These are phyloP conservation scores for Phytophthora foliorum DNA, from an alignment of 352 stramenopile species.

Conservation along the genomic window DNA sequence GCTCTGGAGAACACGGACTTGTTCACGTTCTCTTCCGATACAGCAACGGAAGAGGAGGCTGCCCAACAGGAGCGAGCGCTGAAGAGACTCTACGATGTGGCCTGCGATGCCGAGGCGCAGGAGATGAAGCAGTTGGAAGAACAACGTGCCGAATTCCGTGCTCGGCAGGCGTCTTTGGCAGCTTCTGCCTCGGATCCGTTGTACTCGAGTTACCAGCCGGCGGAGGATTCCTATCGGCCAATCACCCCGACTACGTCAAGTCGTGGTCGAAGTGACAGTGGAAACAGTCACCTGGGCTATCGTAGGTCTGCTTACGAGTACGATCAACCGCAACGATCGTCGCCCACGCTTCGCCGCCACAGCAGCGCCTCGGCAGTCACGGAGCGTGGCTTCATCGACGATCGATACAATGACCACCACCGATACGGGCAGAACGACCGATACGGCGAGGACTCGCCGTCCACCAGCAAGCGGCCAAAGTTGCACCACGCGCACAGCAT, in stretches of 20 bases:
- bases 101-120: slow-evolving; percentile 58
- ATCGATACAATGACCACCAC: slow-evolving; percentile 41
- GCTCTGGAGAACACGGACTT: slow-evolving; percentile 53
- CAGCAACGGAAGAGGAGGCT: slow-evolving; percentile 41
- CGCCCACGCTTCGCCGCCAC: slow-evolving; percentile 54
- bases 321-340: slow-evolving; percentile 24
- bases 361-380: slow-evolving; percentile 47
- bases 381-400: slow-evolving; percentile 28
- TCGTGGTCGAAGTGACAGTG: slow-evolving; percentile 29
- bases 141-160: slow-evolving; percentile 51
- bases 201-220: slow-evolving; percentile 35
- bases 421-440: slow-evolving; percentile 31
- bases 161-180: slow-evolving; percentile 35
- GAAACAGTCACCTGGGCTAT: slow-evolving; percentile 39
- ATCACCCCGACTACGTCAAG: slow-evolving; percentile 31
- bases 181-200: slow-evolving; percentile 41
- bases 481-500: slow-evolving; percentile 74
- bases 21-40: slow-evolving; percentile 52
- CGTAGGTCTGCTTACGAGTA: slow-evolving; percentile 28
- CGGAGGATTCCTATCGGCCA: slow-evolving; percentile 29
- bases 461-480: slow-evolving; percentile 61
- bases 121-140: slow-evolving; percentile 66
- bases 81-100: slow-evolving; percentile 65
- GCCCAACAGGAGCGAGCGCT: slow-evolving; percentile 59
- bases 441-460: slow-evolving; percentile 37